Conservation (phyloP, 371 early-diverging fungal species). For the Rhizopus delemar region DNA sequence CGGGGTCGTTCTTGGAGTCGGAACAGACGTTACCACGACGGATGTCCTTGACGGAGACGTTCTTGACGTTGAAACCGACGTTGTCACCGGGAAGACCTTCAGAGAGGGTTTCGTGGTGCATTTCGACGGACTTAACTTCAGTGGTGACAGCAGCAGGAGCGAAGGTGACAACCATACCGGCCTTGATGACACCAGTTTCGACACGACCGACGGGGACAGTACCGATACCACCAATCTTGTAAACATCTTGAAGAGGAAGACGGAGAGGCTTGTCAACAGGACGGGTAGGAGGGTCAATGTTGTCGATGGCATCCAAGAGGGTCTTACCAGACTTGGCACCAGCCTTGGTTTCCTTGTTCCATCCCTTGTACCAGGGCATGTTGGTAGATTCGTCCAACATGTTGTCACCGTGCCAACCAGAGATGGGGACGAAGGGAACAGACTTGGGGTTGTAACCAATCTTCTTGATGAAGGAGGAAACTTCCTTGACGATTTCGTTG, state of each 20-base stretch:
- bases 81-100: conserved; percentile 97
- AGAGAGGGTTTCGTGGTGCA: conserved; percentile 93
- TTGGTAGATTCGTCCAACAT: conserved; percentile 88
- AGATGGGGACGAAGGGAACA: conserved; percentile 95
- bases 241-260: conserved; percentile 96
- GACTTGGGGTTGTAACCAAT: conserved; percentile 90
- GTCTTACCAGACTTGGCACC: conserved; percentile 86
- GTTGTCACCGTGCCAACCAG: conserved; percentile 98
- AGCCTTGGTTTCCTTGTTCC: conserved; percentile 85
- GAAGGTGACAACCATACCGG: conserved; percentile 90
- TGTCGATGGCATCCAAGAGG: conserved; percentile 92
- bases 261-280: conserved; percentile 95
- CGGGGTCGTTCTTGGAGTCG: conserved; percentile 96
- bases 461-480: conserved; percentile 92
- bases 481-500: conserved; percentile 91
- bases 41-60: conserved; percentile 94
- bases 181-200: conserved; percentile 92
- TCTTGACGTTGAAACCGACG: conserved; percentile 98
- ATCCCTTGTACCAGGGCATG: conserved; percentile 97
- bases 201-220: conserved; percentile 97
- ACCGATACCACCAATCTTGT: conserved; percentile 98
- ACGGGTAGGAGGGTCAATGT: conserved; percentile 89
- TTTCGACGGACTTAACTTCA: conserved; percentile 98
- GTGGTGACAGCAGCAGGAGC: conserved; percentile 86
- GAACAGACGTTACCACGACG: conserved; percentile 96